Conservation (phyloP, 345 rosid species). For the Microcos paniculata region DNA sequence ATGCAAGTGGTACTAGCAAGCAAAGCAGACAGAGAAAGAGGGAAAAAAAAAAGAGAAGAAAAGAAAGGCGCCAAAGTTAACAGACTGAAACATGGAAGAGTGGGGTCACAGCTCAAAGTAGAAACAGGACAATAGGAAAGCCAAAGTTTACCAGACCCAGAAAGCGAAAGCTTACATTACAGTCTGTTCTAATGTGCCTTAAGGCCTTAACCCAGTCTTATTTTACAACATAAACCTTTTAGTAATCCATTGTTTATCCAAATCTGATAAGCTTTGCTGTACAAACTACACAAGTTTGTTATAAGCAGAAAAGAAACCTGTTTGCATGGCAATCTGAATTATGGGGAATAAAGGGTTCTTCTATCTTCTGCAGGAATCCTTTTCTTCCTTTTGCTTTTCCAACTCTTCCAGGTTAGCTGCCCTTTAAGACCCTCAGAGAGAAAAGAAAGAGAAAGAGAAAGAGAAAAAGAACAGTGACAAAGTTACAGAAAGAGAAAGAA, state of each 20-base stretch:
- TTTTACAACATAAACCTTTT: neutral
- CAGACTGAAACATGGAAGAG: slow-evolving; percentile 8
- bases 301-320: neutral
- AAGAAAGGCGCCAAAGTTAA: slow-evolving; percentile 28
- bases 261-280: neutral
- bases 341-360: slow-evolving; percentile 38
- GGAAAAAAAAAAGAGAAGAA: neutral
- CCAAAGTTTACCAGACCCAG: slow-evolving; percentile 38
- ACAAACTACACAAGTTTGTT: neutral
- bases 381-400: slow-evolving; percentile 13
- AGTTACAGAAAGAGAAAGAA: neutral
- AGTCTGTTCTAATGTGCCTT: neutral
- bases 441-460: too few species aligned
- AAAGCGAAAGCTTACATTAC: slow-evolving; percentile 34
- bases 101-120: slow-evolving; percentile 22
- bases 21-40: neutral
- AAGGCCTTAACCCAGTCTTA: neutral
- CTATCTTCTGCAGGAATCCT: slow-evolving; percentile 21
- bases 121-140: slow-evolving; percentile 28
- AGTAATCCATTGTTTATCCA: neutral
- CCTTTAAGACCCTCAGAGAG: slow-evolving; percentile 1
- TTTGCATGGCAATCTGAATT: neutral
- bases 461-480: slow-evolving; percentile 14
- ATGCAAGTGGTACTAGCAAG: neutral
- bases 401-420: neutral